Percentiles rank a stretch among this genome's conserved stretches.
phyloP scores from a whole-genome alignment of 306 rosid genomes.

The Inga laurina region DNA sequence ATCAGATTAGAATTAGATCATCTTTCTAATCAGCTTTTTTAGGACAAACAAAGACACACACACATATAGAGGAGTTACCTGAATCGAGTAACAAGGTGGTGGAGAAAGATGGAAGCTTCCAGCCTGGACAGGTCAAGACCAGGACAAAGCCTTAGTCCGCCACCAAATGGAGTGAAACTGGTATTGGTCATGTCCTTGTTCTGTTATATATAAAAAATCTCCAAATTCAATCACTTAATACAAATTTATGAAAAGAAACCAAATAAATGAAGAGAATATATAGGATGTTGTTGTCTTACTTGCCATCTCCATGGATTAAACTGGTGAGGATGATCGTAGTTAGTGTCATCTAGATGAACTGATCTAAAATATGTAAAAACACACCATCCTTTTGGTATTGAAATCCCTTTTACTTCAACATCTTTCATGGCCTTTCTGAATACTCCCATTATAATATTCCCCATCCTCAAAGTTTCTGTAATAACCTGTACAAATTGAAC shows the following conservation, averaged over 20 bases:
- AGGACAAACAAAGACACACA: not conserved
- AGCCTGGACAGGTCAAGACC: slow-evolving; percentile 94
- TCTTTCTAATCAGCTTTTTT: not conserved
- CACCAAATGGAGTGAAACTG: slow-evolving; percentile 94
- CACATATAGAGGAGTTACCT: slow-evolving; percentile 40
- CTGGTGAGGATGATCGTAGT: slow-evolving; percentile 72
- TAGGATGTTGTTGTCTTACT: slow-evolving; percentile 49
- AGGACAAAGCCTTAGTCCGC: slow-evolving; percentile 94
- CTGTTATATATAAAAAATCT: slow-evolving; percentile 36
- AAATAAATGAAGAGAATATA: not conserved
- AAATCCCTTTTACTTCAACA: slow-evolving; percentile 77
- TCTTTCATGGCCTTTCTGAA: slow-evolving; percentile 92
- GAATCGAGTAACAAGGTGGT: slow-evolving; percentile 86
- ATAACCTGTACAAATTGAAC: slow-evolving; percentile 59
- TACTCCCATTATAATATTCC: slow-evolving; percentile 79
- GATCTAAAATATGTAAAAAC: slow-evolving; percentile 80
- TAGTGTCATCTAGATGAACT: slow-evolving; percentile 83
- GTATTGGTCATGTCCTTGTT: slow-evolving; percentile 68
- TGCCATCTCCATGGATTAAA: slow-evolving; percentile 99
- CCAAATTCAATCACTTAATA: slow-evolving; percentile 18
- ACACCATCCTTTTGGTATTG: slow-evolving; percentile 91
- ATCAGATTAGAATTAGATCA: not conserved
- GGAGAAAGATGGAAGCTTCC: slow-evolving; percentile 84
- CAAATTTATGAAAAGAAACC: slow-evolving; percentile 1
- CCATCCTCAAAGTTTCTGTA: slow-evolving; percentile 85